Conservation (phyloP, 768 basidiomycete species). For the Pholiota conissans region DNA sequence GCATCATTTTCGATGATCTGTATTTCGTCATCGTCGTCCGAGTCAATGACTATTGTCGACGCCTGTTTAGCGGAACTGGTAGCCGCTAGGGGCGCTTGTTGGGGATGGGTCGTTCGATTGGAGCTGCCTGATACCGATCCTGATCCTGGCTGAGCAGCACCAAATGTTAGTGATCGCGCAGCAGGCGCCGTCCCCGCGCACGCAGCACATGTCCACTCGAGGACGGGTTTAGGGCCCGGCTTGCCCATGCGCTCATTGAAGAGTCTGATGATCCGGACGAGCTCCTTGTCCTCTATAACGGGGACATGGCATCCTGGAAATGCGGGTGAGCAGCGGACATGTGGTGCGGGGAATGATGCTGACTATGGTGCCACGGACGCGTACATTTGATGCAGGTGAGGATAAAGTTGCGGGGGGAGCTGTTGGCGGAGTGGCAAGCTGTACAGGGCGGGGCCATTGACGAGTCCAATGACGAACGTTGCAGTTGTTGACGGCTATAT, state of each 20-base stretch:
- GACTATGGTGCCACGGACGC: constrained; percentile 37
- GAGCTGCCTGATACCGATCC: background rate
- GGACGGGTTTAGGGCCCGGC: background rate
- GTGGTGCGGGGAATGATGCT: constrained; percentile 7
- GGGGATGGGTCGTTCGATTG: background rate
- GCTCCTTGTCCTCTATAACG: constrained; percentile 29
- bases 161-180: too few relatives aligned
- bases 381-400: constrained; percentile 32
- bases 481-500: background rate
- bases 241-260: constrained; percentile 11
- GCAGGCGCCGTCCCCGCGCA: background rate
- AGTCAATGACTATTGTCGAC: constrained; percentile 7
- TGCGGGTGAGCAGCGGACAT: background rate
- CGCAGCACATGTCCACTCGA: constrained; percentile 18
- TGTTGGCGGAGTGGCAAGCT: constrained; percentile 24
- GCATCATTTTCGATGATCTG: constrained; percentile 4
- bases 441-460: constrained; percentile 20
- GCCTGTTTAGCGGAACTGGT: background rate
- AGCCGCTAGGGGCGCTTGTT: background rate
- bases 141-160: background rate
- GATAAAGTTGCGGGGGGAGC: constrained; percentile 29
- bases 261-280: constrained; percentile 27
- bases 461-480: background rate
- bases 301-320: constrained; percentile 36
- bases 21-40: constrained; percentile 9